Evolutionary conservation across 2,329 filamentous ascomycete species (phyloP).

Genomic region (Colletotrichum chrysophilum): DNA sequence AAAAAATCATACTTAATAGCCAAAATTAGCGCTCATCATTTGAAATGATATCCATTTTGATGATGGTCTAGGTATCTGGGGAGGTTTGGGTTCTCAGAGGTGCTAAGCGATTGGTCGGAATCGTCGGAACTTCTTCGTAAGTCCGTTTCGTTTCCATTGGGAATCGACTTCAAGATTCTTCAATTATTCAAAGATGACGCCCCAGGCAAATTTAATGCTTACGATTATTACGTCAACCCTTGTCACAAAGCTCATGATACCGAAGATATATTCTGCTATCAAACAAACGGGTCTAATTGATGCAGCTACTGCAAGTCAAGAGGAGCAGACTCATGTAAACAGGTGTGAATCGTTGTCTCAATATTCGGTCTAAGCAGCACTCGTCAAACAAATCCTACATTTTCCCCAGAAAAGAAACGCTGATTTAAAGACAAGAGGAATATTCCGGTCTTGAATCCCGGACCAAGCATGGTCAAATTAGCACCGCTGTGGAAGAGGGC

Average conservation of each 20-base stretch:
- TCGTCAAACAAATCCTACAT: neutral
- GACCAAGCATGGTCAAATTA: too few relatives aligned
- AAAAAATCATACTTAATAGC: too few relatives aligned
- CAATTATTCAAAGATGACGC: rapidly evolving
- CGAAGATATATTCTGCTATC: rapidly evolving
- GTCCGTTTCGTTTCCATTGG: neutral
- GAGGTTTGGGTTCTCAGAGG: neutral
- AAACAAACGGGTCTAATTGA: neutral
- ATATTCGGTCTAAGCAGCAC: rapidly evolving
- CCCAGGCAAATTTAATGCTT: rapidly evolving
- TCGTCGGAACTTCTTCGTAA: rapidly evolving
- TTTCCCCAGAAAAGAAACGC: rapidly evolving
- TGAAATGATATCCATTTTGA: rapidly evolving
- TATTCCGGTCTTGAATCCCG: neutral
- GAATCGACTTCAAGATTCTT: neutral
- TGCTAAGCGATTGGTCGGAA: neutral
- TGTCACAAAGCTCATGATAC: neutral
- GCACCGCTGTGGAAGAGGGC: rapidly evolving
- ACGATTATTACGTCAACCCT: rapidly evolving
- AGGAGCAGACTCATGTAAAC: rapidly evolving
- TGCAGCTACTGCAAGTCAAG: neutral
- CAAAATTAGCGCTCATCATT: neutral
- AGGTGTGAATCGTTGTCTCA: neutral
- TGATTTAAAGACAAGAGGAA: rapidly evolving
- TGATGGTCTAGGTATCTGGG: rapidly evolving